Base-by-base conservation (phyloP, 2,329 filamentous ascomycete genomes). In the Coniochaeta prunicola region DNA sequence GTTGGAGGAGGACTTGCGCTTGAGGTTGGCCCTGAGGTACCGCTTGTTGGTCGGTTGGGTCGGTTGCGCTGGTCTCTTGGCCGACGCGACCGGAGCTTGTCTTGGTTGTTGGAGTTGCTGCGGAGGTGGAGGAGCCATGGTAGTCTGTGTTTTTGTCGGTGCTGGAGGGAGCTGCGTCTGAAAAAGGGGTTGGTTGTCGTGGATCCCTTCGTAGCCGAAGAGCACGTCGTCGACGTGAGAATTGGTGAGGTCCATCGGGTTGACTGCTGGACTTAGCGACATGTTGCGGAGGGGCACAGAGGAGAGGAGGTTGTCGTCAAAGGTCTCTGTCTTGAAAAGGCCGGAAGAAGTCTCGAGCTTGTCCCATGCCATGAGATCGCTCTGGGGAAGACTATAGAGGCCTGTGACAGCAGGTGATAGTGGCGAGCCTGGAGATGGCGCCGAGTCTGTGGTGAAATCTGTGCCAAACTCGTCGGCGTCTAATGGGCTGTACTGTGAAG, bases 361-460 rank as follows among this genome's bases (percentile, higher is more conserved):
- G 48, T 69, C 69, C 68, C 70, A 73, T 26, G 61, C 56, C 24
- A 66, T 63, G 65, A 69, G 72, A 50, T 68, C 67, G 58, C 61
- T 61, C 15, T 64, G 38, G 30, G 66, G 65, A 24, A 68, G 64
- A 26, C 65, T 61, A 59, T 67, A 72, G 30, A 70, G 67, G 54
- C 65, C 67, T 53, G 69, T 63, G 33, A 65, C 61, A 6, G 56
- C 63, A 10, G 67, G 65, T 12, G 70, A 71, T 48, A 70, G 56
- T 53, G 71, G 70, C 0, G 71, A 73, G 26, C 63, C 63, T 10
- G 71, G 68, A 17, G 72, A 73, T n/a, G 68, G 64, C 4, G 71
- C 68, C 31, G 72, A 73, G 64, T 73, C 71, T 33, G 69, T 69
- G 54, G 66, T 67, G 64, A 71, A 70, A 61, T 74, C 71, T 38